A percentile compares a stretch with the other conserved stretches of the same genome.
Evolutionary conservation across 176 grass and related monocot species (phyloP).

Genomic region (Sorghum bicolor): Sorghum_bicolor_NCBIv3 NC_012875.2:56393501-56394000

Average conservation of each 20-base stretch:
- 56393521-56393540: not conserved
- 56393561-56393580: not conserved
- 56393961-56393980: not conserved
- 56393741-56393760: constrained; percentile 87
- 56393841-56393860: constrained; percentile 21
- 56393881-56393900: constrained; percentile 39
- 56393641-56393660: constrained; percentile 59
- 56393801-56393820: constrained; percentile 24
- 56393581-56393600: constrained; percentile 69
- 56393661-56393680: constrained; percentile 90
- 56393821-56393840: constrained; percentile 18
- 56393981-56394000: not conserved
- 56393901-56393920: constrained; percentile 56
- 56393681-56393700: constrained; percentile 98
- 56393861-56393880: constrained; percentile 17
- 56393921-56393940: constrained; percentile 44
- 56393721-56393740: constrained; percentile 91
- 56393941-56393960: constrained; percentile 45
- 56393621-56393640: constrained; percentile 79
- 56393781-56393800: constrained; percentile 48
- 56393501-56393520: not conserved
- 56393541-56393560: not conserved
- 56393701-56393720: constrained; percentile 95
- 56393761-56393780: constrained; percentile 66
- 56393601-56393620: constrained; percentile 70